Evolutionary conservation across 2,329 filamentous ascomycete genomes (phyloP).

Genomic region (Penicillium crustosum): DNA sequence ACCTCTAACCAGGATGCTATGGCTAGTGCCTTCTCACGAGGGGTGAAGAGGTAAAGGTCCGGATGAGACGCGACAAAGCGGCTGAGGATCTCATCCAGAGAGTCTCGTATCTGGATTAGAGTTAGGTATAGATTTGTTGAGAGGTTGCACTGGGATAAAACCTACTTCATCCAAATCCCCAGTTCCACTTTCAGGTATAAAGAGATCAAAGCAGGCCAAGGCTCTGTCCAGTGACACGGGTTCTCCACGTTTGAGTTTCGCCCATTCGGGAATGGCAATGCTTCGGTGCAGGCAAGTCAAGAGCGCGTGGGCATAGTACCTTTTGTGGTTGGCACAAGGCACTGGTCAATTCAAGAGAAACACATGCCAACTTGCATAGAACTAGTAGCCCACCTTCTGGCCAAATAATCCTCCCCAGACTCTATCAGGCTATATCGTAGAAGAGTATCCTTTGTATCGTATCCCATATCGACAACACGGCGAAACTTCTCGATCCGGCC

Average conservation of each 20-base stretch:
- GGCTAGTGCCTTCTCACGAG: constrained; percentile 65
- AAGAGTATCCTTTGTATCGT: constrained; percentile 85
- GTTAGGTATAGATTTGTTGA: constrained; percentile 12
- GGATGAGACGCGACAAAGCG: constrained; percentile 57
- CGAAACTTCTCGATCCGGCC: constrained; percentile 69
- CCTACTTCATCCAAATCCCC: constrained; percentile 73
- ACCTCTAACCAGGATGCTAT: constrained; percentile 69
- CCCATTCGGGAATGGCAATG: constrained; percentile 77
- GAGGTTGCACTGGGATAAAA: neutral
- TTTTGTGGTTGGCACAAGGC: constrained; percentile 33
- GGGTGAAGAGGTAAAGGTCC: constrained; percentile 57
- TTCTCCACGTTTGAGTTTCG: constrained; percentile 53
- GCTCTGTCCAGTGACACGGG: constrained; percentile 67
- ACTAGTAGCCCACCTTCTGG: constrained; percentile 55
- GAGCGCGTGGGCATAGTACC: constrained; percentile 72
- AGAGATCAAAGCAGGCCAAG: constrained; percentile 84
- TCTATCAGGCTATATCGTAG: constrained; percentile 62
- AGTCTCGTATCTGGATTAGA: constrained; percentile 55
- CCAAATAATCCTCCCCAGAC: constrained; percentile 71
- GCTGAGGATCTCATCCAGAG: constrained; percentile 64
- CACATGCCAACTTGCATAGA: constrained; percentile 1
- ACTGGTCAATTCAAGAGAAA: constrained; percentile 9
- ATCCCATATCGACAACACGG: constrained; percentile 69
- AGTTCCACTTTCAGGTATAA: constrained; percentile 70
- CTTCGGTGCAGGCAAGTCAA: constrained; percentile 79